Conservation (phyloP, 2,329 filamentous ascomycete species). For the Teratosphaeria zuluensis region DNA sequence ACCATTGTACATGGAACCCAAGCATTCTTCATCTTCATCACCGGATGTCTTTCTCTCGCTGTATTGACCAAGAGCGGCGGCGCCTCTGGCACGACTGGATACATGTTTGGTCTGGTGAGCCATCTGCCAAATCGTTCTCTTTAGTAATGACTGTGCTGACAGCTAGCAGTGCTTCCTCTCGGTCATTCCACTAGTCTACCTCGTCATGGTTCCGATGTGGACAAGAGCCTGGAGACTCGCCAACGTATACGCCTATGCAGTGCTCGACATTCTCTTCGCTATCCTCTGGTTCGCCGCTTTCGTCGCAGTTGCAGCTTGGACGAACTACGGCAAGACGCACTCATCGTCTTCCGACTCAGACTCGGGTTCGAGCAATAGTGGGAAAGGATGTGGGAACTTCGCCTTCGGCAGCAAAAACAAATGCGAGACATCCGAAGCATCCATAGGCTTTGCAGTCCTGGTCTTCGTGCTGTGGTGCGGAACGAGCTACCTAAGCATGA, state of each 20-base stretch:
- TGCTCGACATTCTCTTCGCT: conserved; percentile 44
- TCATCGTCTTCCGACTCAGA: conserved; percentile 3
- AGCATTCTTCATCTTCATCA: conserved; percentile 47
- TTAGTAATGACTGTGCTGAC: not conserved
- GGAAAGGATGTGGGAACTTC: conserved; percentile 39
- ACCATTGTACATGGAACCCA: conserved; percentile 46
- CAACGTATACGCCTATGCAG: conserved; percentile 51
- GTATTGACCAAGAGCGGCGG: conserved; percentile 46
- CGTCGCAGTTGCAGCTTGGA: conserved; percentile 45
- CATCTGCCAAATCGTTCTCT: no score
- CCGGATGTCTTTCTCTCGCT: conserved; percentile 48
- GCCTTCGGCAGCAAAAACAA: conserved; percentile 45
- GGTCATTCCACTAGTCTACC: conserved; percentile 49
- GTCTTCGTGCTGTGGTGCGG: conserved; percentile 47
- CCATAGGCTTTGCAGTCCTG: conserved; percentile 47
- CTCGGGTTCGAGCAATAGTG: conserved; percentile 24
- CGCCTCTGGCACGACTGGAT: conserved; percentile 46
- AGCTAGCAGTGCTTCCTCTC: conserved; percentile 47
- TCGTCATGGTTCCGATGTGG: conserved; percentile 52
- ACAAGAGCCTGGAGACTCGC: conserved; percentile 48
- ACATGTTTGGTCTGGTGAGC: conserved; percentile 49
- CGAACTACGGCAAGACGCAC: conserved; percentile 22
- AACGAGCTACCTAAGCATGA: conserved; percentile 45
- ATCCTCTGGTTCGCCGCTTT: conserved; percentile 53
- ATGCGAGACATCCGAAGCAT: conserved; percentile 48